A percentile compares a stretch with the other conserved stretches of the same genome.
phyloP scores from a whole-genome alignment of 768 basidiomycete genomes.

The Polyporus arcularius region DNA sequence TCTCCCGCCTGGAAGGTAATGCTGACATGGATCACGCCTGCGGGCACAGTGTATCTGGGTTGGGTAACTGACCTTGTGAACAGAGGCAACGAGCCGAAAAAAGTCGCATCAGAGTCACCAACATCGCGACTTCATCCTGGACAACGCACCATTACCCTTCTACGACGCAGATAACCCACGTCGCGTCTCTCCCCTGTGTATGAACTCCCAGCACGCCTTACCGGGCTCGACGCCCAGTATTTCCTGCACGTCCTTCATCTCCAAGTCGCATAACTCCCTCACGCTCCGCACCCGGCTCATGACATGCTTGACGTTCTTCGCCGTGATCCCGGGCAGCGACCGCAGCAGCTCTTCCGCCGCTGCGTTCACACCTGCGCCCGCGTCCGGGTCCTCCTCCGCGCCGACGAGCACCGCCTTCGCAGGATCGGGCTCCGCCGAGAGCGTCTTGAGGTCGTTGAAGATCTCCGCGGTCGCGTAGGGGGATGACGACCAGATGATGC shows the following conservation, averaged over 20 bases:
- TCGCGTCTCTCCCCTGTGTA: constrained; percentile 63
- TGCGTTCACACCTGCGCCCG: constrained; percentile 67
- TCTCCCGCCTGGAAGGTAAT: too few species aligned
- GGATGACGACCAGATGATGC: constrained; percentile 97
- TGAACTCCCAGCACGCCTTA: constrained; percentile 76
- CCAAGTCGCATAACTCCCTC: constrained; percentile 69
- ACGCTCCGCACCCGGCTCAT: constrained; percentile 81
- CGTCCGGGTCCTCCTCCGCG: constrained; percentile 71
- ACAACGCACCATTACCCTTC: too few species aligned
- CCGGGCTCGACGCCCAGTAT: constrained; percentile 83
- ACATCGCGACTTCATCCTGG: too few species aligned
- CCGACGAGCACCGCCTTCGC: constrained; percentile 76
- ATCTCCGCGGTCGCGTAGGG: constrained; percentile 91
- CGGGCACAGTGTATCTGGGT: too few species aligned
- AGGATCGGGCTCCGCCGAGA: constrained; percentile 80
- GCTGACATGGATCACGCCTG: too few species aligned
- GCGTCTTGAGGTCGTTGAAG: constrained; percentile 86
- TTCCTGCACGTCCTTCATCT: constrained; percentile 60
- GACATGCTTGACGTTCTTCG: constrained; percentile 83
- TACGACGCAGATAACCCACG: neutral
- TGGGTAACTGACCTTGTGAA: too few species aligned
- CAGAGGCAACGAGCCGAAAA: too few species aligned
- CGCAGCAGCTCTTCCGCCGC: constrained; percentile 84
- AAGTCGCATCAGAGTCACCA: too few species aligned
- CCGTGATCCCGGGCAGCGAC: constrained; percentile 79